Conservation (phyloP, 2,329 filamentous ascomycete genomes). For the Sclerotinia glacialis region DNA sequence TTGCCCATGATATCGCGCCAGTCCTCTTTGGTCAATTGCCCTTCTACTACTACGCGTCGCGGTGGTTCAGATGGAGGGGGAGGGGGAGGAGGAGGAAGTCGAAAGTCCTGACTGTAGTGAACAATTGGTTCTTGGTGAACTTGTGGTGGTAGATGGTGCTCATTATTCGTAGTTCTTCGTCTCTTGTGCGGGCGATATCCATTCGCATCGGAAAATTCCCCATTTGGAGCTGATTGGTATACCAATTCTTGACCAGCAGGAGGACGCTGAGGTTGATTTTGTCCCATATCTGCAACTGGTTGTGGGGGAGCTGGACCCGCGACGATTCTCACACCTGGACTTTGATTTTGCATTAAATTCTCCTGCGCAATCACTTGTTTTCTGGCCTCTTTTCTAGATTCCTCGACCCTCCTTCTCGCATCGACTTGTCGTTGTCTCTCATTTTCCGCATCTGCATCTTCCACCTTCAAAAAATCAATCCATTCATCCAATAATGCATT, state of each 20-base stretch:
- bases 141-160: slow-evolving; percentile 33
- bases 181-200: slow-evolving; percentile 36
- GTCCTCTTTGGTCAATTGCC: slow-evolving; percentile 38
- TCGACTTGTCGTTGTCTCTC: slow-evolving; percentile 40
- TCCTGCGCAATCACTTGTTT: slow-evolving; percentile 38
- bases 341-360: slow-evolving; percentile 27
- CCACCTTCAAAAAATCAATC: slow-evolving; percentile 39
- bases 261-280: slow-evolving; percentile 22
- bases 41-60: slow-evolving; percentile 37
- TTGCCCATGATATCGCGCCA: slow-evolving; percentile 40
- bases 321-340: slow-evolving; percentile 26
- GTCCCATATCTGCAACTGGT: slow-evolving; percentile 27
- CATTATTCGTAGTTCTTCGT: slow-evolving; percentile 34
- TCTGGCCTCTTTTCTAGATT: slow-evolving; percentile 37
- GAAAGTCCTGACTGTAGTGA: slow-evolving; percentile 14
- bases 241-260: slow-evolving; percentile 28
- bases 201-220: slow-evolving; percentile 29
- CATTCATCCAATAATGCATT: slow-evolving; percentile 38
- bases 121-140: slow-evolving; percentile 33
- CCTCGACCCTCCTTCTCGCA: slow-evolving; percentile 36
- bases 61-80: slow-evolving; percentile 32
- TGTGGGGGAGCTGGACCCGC: slow-evolving; percentile 25
- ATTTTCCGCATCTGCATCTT: slow-evolving; percentile 38
- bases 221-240: slow-evolving; percentile 25
- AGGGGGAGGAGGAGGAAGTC: slow-evolving; percentile 29